These are phyloP conservation scores for Rhizopogon roseolus DNA, from an alignment of 768 basidiomycete genomes.

Conservation along the genomic window DNA sequence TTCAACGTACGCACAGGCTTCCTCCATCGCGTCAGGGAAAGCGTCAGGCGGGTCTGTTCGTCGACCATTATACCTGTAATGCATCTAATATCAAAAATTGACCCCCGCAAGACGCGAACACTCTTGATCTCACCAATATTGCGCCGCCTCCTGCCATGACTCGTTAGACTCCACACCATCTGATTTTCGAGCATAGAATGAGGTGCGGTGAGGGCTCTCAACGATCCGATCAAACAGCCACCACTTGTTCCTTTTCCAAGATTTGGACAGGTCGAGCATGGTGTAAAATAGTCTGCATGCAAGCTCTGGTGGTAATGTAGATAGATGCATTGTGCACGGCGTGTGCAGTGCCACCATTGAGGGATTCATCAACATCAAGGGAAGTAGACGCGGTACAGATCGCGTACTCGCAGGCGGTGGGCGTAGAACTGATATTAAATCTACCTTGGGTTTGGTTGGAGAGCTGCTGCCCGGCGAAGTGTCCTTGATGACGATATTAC, in stretches of 20 bases:
- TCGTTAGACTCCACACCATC: conserved; percentile 40
- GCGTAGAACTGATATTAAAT: conserved; percentile 56
- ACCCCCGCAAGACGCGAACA: not conserved
- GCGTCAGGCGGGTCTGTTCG: conserved; percentile 46
- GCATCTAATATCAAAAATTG: conserved; percentile 1
- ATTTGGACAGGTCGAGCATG: conserved; percentile 56
- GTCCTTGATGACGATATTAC: conserved; percentile 9
- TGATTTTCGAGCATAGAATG: conserved; percentile 62
- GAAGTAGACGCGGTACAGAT: conserved; percentile 37
- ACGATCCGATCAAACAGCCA: conserved; percentile 80
- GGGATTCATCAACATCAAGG: conserved; percentile 59
- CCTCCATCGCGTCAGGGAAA: conserved; percentile 73
- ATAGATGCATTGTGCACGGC: conserved; percentile 70
- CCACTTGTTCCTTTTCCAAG: conserved; percentile 77
- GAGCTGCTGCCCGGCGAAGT: conserved; percentile 9
- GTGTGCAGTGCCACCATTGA: conserved; percentile 62
- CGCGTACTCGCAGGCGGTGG: conserved; percentile 39
- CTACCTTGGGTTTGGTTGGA: conserved; percentile 28
- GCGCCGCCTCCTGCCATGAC: conserved; percentile 68
- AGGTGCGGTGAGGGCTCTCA: conserved; percentile 80
- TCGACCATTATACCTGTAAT: conserved; percentile 74
- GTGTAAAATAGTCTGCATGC: conserved; percentile 72
- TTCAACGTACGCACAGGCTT: conserved; percentile 70
- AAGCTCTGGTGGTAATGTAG: conserved; percentile 67
- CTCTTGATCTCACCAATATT: conserved; percentile 52